Percentiles rank a stretch among this genome's conserved stretches.
Evolutionary conservation across 163 green algal genomes (phyloP).

Genomic region (Chlamydomonas reinhardtii): DNA sequence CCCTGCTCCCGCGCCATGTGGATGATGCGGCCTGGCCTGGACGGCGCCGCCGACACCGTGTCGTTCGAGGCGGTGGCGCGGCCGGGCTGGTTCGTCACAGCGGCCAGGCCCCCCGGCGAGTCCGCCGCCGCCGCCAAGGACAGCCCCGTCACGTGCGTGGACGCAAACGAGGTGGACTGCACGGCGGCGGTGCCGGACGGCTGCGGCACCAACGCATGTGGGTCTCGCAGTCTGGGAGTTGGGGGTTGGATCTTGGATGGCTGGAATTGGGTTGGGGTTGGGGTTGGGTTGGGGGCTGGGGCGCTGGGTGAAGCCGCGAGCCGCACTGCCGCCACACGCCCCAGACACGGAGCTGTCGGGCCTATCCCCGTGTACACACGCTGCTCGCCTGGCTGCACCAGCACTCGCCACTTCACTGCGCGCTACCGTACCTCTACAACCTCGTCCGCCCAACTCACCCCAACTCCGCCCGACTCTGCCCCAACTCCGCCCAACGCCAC

Average conservation of each 20-base stretch:
- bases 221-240: too few relatives aligned
- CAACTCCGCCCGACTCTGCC: too few relatives aligned
- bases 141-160: neutral
- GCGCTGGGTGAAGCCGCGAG: too few relatives aligned
- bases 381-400: neutral
- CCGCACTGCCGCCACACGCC: too few relatives aligned
- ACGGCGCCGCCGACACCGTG: slow-evolving; percentile 43
- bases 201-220: neutral
- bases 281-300: neutral
- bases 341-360: too few relatives aligned
- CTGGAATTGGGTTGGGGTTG: too few relatives aligned
- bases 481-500: too few relatives aligned
- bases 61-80: slow-evolving; percentile 44
- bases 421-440: too few relatives aligned
- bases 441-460: too few relatives aligned
- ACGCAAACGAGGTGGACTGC: neutral
- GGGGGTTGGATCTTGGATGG: too few relatives aligned
- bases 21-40: slow-evolving; percentile 52
- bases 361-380: neutral
- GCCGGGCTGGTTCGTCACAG: slow-evolving; percentile 27
- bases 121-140: too few relatives aligned
- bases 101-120: neutral
- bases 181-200: neutral
- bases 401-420: neutral
- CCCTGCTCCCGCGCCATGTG: slow-evolving; percentile 33